A percentile compares a stretch with the other conserved stretches of the same genome.
Evolutionary conservation across 1,284 basidiomycete species (phyloP).

Genomic region (Cerrena zonata): DNA sequence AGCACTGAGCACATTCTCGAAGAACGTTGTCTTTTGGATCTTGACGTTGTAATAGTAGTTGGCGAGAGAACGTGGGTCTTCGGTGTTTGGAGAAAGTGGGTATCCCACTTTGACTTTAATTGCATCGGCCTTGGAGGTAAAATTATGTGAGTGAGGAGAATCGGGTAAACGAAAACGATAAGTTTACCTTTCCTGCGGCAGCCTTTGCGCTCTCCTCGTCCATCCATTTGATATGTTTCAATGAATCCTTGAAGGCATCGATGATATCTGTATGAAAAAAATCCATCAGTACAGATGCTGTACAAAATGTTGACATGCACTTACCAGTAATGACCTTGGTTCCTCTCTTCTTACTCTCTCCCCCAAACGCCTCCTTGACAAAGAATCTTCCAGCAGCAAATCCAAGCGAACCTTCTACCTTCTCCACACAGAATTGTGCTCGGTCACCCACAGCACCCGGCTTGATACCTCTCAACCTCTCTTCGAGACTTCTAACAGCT

Average conservation of each 20-base stretch:
- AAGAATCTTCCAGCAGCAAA: conserved; percentile 79
- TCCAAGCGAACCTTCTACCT: conserved; percentile 62
- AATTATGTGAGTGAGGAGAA: neutral
- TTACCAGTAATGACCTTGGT: conserved; percentile 78
- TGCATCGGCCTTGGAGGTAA: conserved; percentile 56
- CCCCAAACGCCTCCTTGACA: conserved; percentile 81
- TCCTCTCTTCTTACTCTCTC: conserved; percentile 74
- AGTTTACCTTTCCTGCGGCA: conserved; percentile 74
- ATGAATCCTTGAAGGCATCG: conserved; percentile 75
- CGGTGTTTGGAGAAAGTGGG: conserved; percentile 81
- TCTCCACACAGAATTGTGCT: conserved; percentile 66
- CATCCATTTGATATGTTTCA: conserved; percentile 85
- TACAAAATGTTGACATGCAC: conserved; percentile 11
- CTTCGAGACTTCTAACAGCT: conserved; percentile 63
- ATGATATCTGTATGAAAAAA: conserved; percentile 63
- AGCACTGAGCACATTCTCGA: conserved; percentile 75
- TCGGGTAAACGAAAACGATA: neutral
- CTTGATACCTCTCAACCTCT: conserved; percentile 78
- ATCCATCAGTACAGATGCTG: conserved; percentile 6
- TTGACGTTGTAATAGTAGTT: conserved; percentile 72
- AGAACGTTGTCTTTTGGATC: conserved; percentile 69
- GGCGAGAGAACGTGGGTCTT: conserved; percentile 62
- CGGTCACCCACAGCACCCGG: conserved; percentile 82
- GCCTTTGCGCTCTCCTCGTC: conserved; percentile 77
- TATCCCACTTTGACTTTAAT: conserved; percentile 85